Conservation (phyloP, 192 early-diverging fungal species). For the Powellomyces hirtus region DNA sequence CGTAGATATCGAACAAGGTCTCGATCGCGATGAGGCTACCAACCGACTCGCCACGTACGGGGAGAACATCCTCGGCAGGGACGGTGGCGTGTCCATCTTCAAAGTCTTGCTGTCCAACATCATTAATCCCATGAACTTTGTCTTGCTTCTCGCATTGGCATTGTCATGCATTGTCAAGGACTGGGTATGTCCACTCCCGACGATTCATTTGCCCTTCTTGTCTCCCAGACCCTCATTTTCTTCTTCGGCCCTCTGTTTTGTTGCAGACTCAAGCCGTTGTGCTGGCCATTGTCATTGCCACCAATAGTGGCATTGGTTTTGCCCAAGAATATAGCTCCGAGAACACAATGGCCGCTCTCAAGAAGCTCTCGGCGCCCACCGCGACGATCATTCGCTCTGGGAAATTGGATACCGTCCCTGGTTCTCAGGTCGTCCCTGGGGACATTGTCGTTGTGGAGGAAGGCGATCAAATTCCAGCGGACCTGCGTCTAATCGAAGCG, state of each 20-base stretch:
- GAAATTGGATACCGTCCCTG: slow-evolving; percentile 41
- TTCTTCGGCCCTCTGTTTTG: not conserved
- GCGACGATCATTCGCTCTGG: slow-evolving; percentile 69
- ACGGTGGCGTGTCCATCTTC: slow-evolving; percentile 26
- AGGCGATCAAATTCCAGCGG: slow-evolving; percentile 76
- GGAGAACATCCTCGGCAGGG: slow-evolving; percentile 24
- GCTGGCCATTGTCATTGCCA: not conserved
- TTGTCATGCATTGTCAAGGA: slow-evolving; percentile 26
- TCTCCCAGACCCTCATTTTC: too few species aligned
- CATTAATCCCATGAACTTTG: slow-evolving; percentile 42
- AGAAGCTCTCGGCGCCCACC: slow-evolving; percentile 63
- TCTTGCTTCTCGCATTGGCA: slow-evolving; percentile 32
- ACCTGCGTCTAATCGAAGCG: slow-evolving; percentile 59
- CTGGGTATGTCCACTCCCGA: slow-evolving; percentile 18
- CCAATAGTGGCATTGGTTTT: slow-evolving; percentile 15
- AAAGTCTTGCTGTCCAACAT: slow-evolving; percentile 40
- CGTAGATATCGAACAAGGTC: slow-evolving; percentile 12
- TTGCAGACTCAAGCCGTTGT: not conserved
- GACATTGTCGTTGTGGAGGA: slow-evolving; percentile 67
- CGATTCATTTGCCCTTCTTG: too few species aligned
- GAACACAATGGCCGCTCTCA: slow-evolving; percentile 34
- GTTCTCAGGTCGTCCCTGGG: slow-evolving; percentile 66
- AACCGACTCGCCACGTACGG: slow-evolving; percentile 8
- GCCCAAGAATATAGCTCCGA: slow-evolving; percentile 19
- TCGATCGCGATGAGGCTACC: not conserved